phyloP scores from a whole-genome alignment of 2,329 filamentous ascomycete species.

The Lachnellula suecica region DNA sequence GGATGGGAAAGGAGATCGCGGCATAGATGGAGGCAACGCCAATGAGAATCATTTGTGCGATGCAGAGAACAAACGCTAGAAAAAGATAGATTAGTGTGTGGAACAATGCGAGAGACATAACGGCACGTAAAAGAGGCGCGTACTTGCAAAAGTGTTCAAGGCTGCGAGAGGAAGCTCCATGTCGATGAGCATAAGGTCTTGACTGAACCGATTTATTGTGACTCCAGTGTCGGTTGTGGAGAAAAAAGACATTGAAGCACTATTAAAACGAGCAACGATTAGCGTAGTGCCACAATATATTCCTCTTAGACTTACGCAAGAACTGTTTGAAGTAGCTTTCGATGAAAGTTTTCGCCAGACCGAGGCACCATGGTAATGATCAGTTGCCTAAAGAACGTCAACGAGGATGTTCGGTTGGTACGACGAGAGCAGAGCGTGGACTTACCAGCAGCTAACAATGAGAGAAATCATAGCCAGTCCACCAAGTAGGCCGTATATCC shows the following conservation, averaged over 20 bases:
- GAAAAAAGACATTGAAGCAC: slow-evolving; percentile 36
- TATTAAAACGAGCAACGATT: background rate
- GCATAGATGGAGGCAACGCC: background rate
- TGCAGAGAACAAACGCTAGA: background rate
- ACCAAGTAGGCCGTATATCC: slow-evolving; percentile 1
- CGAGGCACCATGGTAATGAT: slow-evolving; percentile 6
- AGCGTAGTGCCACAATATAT: background rate
- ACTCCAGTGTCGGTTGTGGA: slow-evolving; percentile 11
- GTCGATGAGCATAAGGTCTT: slow-evolving; percentile 35
- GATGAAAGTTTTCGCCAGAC: slow-evolving; percentile 1
- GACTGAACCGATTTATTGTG: slow-evolving; percentile 44
- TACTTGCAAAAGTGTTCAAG: slow-evolving; percentile 29
- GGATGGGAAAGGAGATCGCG: slow-evolving; percentile 1
- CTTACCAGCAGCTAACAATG: slow-evolving; percentile 2
- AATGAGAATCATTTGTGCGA: background rate
- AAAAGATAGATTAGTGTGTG: background rate
- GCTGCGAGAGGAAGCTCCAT: slow-evolving; percentile 18
- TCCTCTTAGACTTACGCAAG: background rate
- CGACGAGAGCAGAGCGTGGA: background rate
- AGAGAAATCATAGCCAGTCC: background rate
- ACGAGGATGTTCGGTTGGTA: background rate
- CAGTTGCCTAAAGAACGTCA: background rate
- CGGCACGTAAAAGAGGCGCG: background rate
- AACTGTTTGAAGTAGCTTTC: background rate
- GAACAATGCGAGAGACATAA: background rate